phyloP scores from a whole-genome alignment of 2,329 filamentous ascomycete genomes.

The Fusarium odoratissimum region DNA sequence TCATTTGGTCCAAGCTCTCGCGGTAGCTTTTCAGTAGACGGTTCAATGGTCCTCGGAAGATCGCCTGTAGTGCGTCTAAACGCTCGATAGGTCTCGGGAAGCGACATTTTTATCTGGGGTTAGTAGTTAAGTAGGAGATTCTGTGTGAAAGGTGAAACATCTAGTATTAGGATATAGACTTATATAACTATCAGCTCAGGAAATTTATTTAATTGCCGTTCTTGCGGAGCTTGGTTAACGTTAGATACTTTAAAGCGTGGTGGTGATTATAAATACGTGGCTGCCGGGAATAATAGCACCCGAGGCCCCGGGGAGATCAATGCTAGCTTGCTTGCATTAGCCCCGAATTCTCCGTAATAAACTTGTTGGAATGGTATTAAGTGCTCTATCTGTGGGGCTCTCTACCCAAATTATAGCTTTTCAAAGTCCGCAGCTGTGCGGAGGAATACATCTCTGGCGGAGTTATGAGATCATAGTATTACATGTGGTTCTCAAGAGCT shows the following conservation, averaged over 20 bases:
- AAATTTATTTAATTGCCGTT: neutral
- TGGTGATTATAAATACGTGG: neutral
- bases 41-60: neutral
- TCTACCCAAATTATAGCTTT: fast-evolving
- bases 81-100: neutral
- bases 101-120: neutral
- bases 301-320: too few relatives aligned
- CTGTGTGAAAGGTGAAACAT: neutral
- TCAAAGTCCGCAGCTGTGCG: neutral
- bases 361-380: too few relatives aligned
- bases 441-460: neutral
- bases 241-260: neutral
- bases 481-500: neutral
- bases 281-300: neutral
- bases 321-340: too few relatives aligned
- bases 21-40: fast-evolving
- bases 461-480: neutral
- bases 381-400: neutral
- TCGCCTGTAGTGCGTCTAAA: neutral
- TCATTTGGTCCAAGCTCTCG: neutral
- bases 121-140: fast-evolving
- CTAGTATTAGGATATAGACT: fast-evolving
- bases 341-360: too few relatives aligned
- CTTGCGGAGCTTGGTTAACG: neutral
- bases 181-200: neutral